Evolutionary conservation across 345 rosid species (phyloP).

Genomic region (Aegle marmelos): DNA sequence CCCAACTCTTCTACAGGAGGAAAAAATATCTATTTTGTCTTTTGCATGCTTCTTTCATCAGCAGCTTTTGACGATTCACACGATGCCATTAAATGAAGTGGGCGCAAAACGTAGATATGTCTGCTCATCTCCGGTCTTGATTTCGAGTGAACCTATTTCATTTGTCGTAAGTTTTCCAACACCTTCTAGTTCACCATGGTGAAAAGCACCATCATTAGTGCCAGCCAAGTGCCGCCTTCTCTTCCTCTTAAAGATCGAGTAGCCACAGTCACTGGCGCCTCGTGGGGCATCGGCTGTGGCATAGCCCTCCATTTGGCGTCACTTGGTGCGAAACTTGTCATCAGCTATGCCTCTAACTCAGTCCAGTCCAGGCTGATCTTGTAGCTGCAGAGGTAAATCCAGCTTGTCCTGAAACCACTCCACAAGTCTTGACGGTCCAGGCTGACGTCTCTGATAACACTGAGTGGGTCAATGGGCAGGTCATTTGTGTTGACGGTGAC

Average conservation of each 20-base stretch:
- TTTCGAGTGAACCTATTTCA: no score
- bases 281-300: slow-evolving; percentile 29
- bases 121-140: no score
- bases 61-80: background rate
- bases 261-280: slow-evolving; percentile 31
- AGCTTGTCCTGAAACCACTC: background rate
- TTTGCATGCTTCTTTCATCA: background rate
- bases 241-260: slow-evolving; percentile 26
- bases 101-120: no score
- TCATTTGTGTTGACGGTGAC: slow-evolving; percentile 37
- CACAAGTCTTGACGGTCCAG: slow-evolving; percentile 13
- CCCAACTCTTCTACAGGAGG: no score
- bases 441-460: slow-evolving; percentile 39
- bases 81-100: background rate
- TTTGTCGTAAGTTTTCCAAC: background rate
- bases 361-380: slow-evolving; percentile 22
- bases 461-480: slow-evolving; percentile 46
- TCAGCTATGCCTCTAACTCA: slow-evolving; percentile 31
- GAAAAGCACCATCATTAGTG: no score
- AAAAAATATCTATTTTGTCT: background rate
- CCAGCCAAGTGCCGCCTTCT: background rate
- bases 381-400: slow-evolving; percentile 27
- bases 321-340: slow-evolving; percentile 34
- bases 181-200: background rate
- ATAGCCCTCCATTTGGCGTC: slow-evolving; percentile 26